Evolutionary conservation across 768 basidiomycete genomes (phyloP).

Genomic region (Mycena venus): DNA sequence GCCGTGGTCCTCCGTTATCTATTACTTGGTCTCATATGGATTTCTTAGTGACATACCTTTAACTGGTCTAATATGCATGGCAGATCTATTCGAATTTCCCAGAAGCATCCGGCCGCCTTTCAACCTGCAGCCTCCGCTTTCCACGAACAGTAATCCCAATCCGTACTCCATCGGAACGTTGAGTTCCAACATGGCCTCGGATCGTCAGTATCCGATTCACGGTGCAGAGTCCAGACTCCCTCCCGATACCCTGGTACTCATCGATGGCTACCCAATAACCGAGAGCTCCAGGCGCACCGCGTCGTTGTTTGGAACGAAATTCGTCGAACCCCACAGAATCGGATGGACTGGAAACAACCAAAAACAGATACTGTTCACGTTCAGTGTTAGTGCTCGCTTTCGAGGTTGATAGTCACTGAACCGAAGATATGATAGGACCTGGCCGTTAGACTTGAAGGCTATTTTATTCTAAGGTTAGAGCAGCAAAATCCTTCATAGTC

Average conservation of each 20-base stretch:
- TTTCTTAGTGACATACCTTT: constrained; percentile 62
- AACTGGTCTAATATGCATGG: constrained; percentile 77
- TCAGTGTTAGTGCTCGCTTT: constrained; percentile 10
- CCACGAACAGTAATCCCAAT: background rate
- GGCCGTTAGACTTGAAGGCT: constrained; percentile 13
- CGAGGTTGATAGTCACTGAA: background rate
- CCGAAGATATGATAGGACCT: constrained; percentile 15
- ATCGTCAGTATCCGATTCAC: background rate
- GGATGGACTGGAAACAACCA: background rate
- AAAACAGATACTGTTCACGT: constrained; percentile 22
- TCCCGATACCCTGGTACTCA: background rate
- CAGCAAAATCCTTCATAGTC: background rate
- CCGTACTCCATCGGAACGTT: background rate
- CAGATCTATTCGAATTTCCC: constrained; percentile 66
- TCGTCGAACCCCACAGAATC: constrained; percentile 20
- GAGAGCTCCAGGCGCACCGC: constrained; percentile 9
- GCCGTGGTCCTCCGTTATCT: constrained; percentile 15
- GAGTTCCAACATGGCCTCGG: background rate
- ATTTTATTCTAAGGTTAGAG: constrained; percentile 14
- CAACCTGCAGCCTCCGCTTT: background rate
- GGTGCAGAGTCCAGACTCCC: background rate
- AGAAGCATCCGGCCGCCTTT: background rate
- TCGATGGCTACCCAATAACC: constrained; percentile 2
- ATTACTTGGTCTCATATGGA: constrained; percentile 19
- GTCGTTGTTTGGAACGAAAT: constrained; percentile 22